Conservation (phyloP, 345 rosid species). For the Gossypium mustelinum region DNA sequence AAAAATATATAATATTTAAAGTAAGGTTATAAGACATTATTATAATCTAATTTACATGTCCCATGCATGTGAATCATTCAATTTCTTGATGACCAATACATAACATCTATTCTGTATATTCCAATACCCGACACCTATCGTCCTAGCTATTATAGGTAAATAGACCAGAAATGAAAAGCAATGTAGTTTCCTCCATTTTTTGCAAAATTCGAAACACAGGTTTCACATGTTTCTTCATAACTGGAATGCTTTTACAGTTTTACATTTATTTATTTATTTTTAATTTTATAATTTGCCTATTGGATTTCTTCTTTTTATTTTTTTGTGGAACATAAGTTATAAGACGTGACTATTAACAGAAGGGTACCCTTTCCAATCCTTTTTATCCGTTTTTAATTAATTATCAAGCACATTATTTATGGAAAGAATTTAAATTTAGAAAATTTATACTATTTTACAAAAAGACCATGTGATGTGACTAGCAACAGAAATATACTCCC, state of each 20-base stretch:
- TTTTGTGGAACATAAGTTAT: not conserved
- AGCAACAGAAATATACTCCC: not conserved
- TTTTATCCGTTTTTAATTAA: not conserved
- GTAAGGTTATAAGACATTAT: no score
- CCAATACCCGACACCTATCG: not conserved
- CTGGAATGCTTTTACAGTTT: not conserved
- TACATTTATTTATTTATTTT: no score
- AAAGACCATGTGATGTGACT: slow-evolving; percentile 4
- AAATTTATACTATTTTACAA: not conserved
- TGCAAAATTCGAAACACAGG: not conserved
- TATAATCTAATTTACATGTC: not conserved
- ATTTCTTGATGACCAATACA: not conserved
- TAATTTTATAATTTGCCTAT: not conserved
- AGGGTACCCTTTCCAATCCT: no score
- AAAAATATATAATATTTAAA: no score
- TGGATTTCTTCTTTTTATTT: not conserved
- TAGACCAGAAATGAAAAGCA: not conserved
- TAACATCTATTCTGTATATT: not conserved
- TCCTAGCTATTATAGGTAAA: not conserved
- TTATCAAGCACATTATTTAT: not conserved
- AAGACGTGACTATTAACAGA: not conserved
- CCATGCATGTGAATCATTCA: slow-evolving; percentile 13
- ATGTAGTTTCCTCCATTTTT: not conserved
- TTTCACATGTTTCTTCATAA: not conserved
- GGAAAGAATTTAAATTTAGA: not conserved